Conservation (phyloP, 805 yeast species). For the Candida vartiovaarae region DNA sequence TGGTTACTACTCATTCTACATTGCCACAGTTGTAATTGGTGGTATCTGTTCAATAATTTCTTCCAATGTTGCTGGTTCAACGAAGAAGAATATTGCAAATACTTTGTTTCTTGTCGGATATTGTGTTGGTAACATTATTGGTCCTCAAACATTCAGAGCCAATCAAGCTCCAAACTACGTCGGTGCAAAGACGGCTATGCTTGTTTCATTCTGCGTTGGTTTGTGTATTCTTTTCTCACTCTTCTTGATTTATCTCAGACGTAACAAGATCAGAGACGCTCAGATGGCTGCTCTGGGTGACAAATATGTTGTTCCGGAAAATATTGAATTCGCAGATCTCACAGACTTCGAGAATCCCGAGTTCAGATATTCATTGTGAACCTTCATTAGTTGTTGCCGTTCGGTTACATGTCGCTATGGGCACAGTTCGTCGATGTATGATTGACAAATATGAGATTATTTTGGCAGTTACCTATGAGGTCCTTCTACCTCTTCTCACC, state of each 20-base stretch:
- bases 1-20: constrained; percentile 25
- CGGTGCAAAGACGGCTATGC: constrained; percentile 35
- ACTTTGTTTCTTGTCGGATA: constrained; percentile 56
- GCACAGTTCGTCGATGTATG: no score
- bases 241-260: constrained; percentile 26
- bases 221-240: constrained; percentile 30
- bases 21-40: constrained; percentile 29
- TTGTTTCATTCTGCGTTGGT: constrained; percentile 16
- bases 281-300: constrained; percentile 22
- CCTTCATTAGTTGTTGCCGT: no score
- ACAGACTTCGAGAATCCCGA: constrained; percentile 29
- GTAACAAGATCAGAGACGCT: constrained; percentile 37
- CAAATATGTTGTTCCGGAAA: constrained; percentile 22
- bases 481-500: no score
- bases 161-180: constrained; percentile 51
- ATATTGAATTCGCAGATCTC: constrained; percentile 37
- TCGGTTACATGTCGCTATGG: no score
- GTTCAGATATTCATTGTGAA: not conserved
- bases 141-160: constrained; percentile 63
- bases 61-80: constrained; percentile 60
- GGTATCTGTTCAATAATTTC: constrained; percentile 28
- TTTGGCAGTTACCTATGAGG: no score
- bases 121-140: constrained; percentile 61
- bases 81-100: constrained; percentile 57
- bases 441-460: no score